Evolutionary conservation across 495 filamentous ascomycete species (phyloP), one percentile per base, ranked within the genome.

Genomic region (Bryoglossum gracile): DNA sequence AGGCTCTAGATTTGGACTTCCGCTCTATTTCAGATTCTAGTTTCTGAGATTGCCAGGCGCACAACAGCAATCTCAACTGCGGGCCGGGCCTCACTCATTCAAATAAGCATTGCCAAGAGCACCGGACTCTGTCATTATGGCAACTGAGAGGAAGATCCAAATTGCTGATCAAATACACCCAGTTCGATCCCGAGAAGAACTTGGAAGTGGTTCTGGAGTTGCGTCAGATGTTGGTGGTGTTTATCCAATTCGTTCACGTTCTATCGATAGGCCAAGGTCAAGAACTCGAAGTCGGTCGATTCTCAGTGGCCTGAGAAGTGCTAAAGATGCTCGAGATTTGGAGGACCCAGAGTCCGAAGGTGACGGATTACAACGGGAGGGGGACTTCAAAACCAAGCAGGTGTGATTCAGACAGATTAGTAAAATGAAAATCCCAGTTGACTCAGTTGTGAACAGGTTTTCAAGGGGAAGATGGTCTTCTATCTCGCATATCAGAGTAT

Each of bases 381-480:
- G 50, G 9, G 50, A 53, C 17, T 53, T 39, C 35, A 53, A 53
- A 22, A 17, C 46, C 24, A 53, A 46, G 35, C 50, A 53, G 50
- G 50, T 53, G 19, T 8, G 33, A n/a, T 24, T 21, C 8, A n/a
- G n/a, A n/a, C n/a, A n/a, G n/a, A n/a, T n/a, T n/a, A n/a, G n/a
- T n/a, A n/a, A n/a, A n/a, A n/a, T 30, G 26, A 30, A 30, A 30
- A 13, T 30, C 26, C 3, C 11, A 24, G 3, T 11, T 17, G 26
- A 46, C 14, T 46, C 4, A 13, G 21, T 23, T 40, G 9, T 16
- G 22, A 19, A 13, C 64, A 73, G 62, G 58, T 70, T 18, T 73
- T 71, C 46, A 60, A 58, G 17, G 70, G 70, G 3, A 62, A 60
- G n/a, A 55, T 62, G 10, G 39, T 73, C 54, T 51, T 73, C 43